Evolutionary conservation across 768 basidiomycete species (phyloP).

Genomic region (Russula earlei): DNA sequence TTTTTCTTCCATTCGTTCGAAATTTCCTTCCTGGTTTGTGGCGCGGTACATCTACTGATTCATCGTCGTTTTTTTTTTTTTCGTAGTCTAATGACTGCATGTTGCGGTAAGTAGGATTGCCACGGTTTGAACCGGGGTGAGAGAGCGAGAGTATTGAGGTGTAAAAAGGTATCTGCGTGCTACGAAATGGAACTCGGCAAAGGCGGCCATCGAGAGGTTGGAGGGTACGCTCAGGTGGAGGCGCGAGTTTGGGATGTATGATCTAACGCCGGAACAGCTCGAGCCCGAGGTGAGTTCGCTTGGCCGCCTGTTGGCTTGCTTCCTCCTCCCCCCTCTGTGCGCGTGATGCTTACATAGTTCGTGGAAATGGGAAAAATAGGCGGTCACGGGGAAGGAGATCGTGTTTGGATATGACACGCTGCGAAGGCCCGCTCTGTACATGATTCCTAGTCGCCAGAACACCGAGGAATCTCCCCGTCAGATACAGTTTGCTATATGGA

Average conservation of each 20-base stretch:
- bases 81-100: conserved; percentile 57
- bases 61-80: no score
- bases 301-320: no score
- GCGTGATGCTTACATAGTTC: not conserved
- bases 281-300: conserved; percentile 54
- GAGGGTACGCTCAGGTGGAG: conserved; percentile 74
- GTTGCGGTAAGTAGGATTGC: conserved; percentile 36
- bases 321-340: no score
- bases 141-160: no score
- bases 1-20: no score
- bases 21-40: no score
- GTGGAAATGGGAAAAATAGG: conserved; percentile 43
- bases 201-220: conserved; percentile 51
- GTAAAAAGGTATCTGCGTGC: conserved; percentile 59
- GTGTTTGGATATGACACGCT: conserved; percentile 64
- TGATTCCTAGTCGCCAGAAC: conserved; percentile 66
- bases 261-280: conserved; percentile 52
- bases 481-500: conserved; percentile 66
- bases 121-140: not conserved
- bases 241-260: conserved; percentile 67
- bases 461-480: conserved; percentile 60
- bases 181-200: conserved; percentile 54
- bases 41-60: no score
- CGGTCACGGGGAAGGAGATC: conserved; percentile 74
- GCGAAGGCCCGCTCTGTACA: conserved; percentile 60